Conservation (phyloP, 2,329 filamentous ascomycete genomes). For the Penicillium paneum region DNA sequence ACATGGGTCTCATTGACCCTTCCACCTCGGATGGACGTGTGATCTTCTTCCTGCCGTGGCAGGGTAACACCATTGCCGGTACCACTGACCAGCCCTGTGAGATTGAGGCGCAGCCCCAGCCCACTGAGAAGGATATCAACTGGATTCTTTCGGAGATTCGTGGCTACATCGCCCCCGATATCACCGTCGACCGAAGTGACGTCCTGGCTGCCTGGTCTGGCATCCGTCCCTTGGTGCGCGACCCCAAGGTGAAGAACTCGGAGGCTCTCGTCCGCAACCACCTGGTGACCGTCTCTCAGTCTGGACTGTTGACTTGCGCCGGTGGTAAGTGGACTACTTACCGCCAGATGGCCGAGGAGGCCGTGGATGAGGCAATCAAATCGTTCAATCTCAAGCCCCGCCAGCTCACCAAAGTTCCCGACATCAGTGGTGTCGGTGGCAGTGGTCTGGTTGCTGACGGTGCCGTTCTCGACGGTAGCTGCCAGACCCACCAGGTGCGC, state of each 20-base stretch:
- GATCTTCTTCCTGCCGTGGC: conserved; percentile 92
- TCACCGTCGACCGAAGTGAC: conserved; percentile 78
- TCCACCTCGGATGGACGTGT: conserved; percentile 83
- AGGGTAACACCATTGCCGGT: conserved; percentile 86
- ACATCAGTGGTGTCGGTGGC: conserved; percentile 68
- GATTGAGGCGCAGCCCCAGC: conserved; percentile 70
- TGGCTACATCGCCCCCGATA: conserved; percentile 77
- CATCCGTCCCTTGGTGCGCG: conserved; percentile 79
- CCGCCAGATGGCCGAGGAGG: conserved; percentile 88
- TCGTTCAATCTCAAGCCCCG: conserved; percentile 62
- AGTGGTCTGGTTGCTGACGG: conserved; percentile 68
- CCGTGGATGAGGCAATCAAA: conserved; percentile 74
- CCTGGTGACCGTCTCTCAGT: conserved; percentile 73
- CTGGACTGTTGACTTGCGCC: conserved; percentile 77
- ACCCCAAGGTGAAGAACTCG: conserved; percentile 80
- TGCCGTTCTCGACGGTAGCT: conserved; percentile 67
- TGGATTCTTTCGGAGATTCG: conserved; percentile 85
- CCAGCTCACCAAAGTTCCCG: conserved; percentile 58
- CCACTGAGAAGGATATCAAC: conserved; percentile 78
- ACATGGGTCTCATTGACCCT: conserved; percentile 86
- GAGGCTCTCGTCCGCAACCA: conserved; percentile 86
- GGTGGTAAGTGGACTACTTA: conserved; percentile 94
- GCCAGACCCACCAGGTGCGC: conserved; percentile 79
- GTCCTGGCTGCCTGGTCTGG: conserved; percentile 90
- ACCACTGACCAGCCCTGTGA: conserved; percentile 76